Evolutionary conservation across 2,329 filamentous ascomycete genomes (phyloP), one percentile per base, ranked within the genome.

Genomic region (Hypoxylon sp.): DNA sequence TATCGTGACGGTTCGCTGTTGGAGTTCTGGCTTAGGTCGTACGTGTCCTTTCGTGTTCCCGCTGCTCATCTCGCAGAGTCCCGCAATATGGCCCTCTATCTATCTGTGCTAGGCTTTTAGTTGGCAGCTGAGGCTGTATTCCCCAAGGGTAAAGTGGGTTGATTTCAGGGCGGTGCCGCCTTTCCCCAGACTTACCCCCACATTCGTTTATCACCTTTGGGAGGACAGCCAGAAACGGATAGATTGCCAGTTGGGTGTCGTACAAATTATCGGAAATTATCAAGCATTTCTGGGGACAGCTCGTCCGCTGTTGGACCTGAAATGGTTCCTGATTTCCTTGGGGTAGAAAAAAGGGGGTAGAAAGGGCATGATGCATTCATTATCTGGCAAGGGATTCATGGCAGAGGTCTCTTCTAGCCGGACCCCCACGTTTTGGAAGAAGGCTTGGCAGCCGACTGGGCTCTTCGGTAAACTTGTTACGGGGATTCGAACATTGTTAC

Each of bases 381-480:
- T 38, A 47, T 13, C 31, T 52, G 41, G 43, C 26, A 50, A 52
- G 45, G 50, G 43, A 60, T 42, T 15, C 21, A 51, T 51, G n/a
- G n/a, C n/a, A n/a, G n/a, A n/a, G n/a, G n/a, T n/a, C n/a, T n/a
- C 46, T 26, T 55, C 47, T 42, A 21, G 21, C 27, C 31, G 26
- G 38, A 58, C 62, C 62, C 62, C 62, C 62, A 63, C 62, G 62
- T 49, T 47, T 49, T 57, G 21, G 33, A 42, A 55, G 51, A 58
- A 42, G 52, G 59, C 62, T 65, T 63, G 59, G 62, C 62, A 51
- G n/a, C 41, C 13, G 24, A 48, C 47, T 37, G 38, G 48, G 46
- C 27, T 51, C n/a, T 55, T 65, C 62, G 60, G 62, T 65, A 63
- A 62, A 58, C 50, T 26, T 38, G 41, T 18, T 56, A 60, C 43